These are phyloP conservation scores for Baorangia bicolor DNA, from an alignment of 768 basidiomycete species.

Conservation along the genomic window DNA sequence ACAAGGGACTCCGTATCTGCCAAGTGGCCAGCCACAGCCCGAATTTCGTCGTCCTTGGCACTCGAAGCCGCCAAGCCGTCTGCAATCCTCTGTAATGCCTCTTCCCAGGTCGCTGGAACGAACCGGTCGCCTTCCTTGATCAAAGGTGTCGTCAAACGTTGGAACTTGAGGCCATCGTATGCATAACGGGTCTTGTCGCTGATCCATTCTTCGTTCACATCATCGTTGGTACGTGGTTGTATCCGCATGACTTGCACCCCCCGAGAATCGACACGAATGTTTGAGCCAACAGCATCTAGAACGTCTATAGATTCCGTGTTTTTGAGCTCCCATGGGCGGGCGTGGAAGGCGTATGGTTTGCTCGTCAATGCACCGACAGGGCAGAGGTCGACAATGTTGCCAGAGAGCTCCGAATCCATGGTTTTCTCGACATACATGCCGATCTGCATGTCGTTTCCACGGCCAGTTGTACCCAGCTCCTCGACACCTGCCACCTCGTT, in stretches of 20 bases:
- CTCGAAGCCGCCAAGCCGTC: slow-evolving; percentile 79
- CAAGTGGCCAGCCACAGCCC: slow-evolving; percentile 88
- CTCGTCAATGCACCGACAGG: slow-evolving; percentile 98
- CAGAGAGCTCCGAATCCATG: slow-evolving; percentile 96
- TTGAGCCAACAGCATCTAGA: slow-evolving; percentile 92
- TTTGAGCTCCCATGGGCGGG: slow-evolving; percentile 98
- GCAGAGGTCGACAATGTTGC: slow-evolving; percentile 96
- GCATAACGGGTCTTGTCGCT: slow-evolving; percentile 98
- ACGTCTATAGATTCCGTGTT: slow-evolving; percentile 97
- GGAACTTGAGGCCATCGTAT: slow-evolving; percentile 93
- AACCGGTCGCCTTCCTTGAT: slow-evolving; percentile 92
- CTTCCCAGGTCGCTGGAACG: slow-evolving; percentile 87
- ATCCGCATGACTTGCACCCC: slow-evolving; percentile 97
- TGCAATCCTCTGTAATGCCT: slow-evolving; percentile 74
- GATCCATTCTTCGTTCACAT: slow-evolving; percentile 99
- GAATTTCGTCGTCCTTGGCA: slow-evolving; percentile 88
- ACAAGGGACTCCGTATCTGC: slow-evolving; percentile 95
- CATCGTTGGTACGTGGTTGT: slow-evolving; percentile 94
- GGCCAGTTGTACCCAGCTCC: slow-evolving; percentile 94
- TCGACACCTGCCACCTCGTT: slow-evolving; percentile 99
- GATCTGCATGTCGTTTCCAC: slow-evolving; percentile 98
- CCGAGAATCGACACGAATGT: slow-evolving; percentile 94
- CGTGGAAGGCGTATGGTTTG: slow-evolving; percentile 98
- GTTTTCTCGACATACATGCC: slow-evolving; percentile 98
- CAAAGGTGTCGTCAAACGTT: slow-evolving; percentile 90